Evolutionary conservation across 495 filamentous ascomycete genomes (phyloP), one percentile per base, ranked within the genome.

Genomic region (Hypoxylon subgilvum): DNA sequence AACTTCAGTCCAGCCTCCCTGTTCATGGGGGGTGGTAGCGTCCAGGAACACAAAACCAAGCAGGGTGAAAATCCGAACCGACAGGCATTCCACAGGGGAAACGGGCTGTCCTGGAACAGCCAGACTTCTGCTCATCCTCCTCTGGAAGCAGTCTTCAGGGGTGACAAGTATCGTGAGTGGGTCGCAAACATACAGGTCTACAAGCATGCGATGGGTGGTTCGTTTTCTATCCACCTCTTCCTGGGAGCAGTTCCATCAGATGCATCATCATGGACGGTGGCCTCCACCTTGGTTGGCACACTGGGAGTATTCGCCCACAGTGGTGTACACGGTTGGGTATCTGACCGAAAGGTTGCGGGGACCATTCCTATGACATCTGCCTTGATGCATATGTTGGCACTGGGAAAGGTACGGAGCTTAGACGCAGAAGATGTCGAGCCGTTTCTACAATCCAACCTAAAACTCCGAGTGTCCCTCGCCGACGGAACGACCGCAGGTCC

Each of bases 211-310:
- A 67, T 87, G 22, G 60, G 74, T 23, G 76, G 77, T 14, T 77
- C 80, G 0, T 84, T 82, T 66, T 79, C 75, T 27, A 70, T 90
- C 43, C 80, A 82, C 59, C 63, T 89, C 44, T 90, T 88, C 71
- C 57, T 88, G 12, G 84, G 85, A 8, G 63, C 71, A 2, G 65
- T 74, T 3, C 69, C 72, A n/a, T 22, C 45, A 2, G 70, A 82
- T 40, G 59, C 75, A 0, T 49, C 47, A 5, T 49, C 57, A 1
- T 86, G 82, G 79, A 59, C 72, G 9, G 63, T 65, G 27, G 73
- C 76, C 3, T 52, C 66, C 3, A 80, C 69, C 42, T 74, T 82
- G 14, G 71, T 86, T 2, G 86, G 83, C 5, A 78, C 81, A 5
- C 74, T 84, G 41, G 75, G 75, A 4, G 72, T 88, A 6, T 85